Evolutionary conservation across 768 basidiomycete genomes (phyloP).

Genomic region (Pulveroboletus sp.): DNA sequence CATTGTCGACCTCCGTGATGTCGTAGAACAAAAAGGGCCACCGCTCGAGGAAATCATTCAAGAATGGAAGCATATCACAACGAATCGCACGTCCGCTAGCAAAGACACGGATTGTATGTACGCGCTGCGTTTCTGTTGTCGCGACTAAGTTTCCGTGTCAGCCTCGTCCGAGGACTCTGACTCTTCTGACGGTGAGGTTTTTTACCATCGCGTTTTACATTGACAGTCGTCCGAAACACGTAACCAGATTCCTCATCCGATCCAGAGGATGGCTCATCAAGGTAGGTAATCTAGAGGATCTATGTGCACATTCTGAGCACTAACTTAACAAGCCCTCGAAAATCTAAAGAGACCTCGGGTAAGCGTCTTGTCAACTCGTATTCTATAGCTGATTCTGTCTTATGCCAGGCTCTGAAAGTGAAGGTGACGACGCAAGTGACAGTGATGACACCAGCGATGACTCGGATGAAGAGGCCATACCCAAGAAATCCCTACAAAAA

Average conservation of each 20-base stretch:
- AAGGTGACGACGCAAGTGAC: slow-evolving; percentile 10
- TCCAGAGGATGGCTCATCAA: slow-evolving; percentile 19
- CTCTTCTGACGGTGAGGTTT: slow-evolving; percentile 25
- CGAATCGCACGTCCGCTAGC: slow-evolving; percentile 13
- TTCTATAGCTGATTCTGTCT: not conserved
- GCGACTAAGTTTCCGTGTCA: slow-evolving; percentile 9
- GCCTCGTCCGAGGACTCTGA: slow-evolving; percentile 24
- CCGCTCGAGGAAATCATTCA: slow-evolving; percentile 62
- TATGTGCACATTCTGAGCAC: slow-evolving; percentile 2
- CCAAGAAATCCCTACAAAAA: slow-evolving; percentile 7
- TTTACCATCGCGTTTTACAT: not conserved
- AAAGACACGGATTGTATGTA: slow-evolving; percentile 22
- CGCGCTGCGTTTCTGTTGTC: not conserved
- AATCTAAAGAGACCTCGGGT: slow-evolving; percentile 19
- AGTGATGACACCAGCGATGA: slow-evolving; percentile 7
- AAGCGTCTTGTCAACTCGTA: slow-evolving; percentile 8
- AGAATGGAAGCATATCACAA: slow-evolving; percentile 70
- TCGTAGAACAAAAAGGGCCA: slow-evolving; percentile 45
- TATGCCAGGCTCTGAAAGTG: slow-evolving; percentile 15
- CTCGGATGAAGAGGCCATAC: not conserved
- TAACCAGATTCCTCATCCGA: slow-evolving; percentile 19
- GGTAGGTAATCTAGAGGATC: slow-evolving; percentile 12
- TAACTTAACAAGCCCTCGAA: slow-evolving; percentile 17
- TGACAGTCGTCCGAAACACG: not conserved
- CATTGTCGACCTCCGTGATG: slow-evolving; percentile 59